phyloP scores from a whole-genome alignment of 1,139 yeast species.

The Saccharomycopsis hybrid region DNA sequence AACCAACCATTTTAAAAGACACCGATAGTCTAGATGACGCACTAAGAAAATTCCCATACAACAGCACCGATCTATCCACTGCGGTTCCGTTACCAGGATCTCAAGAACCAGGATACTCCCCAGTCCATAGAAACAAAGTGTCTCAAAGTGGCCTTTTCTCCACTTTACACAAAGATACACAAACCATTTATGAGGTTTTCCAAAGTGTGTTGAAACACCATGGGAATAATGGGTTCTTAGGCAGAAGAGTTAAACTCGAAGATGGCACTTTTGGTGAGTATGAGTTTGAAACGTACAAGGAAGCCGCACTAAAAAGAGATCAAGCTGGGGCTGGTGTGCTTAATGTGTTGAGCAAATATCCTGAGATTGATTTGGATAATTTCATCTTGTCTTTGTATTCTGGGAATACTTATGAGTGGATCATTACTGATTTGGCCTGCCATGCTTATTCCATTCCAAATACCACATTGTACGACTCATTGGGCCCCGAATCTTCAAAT shows the following conservation, averaged over 20 bases:
- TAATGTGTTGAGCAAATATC: slow-evolving; percentile 24
- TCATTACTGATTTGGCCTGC: slow-evolving; percentile 35
- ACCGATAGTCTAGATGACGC: not conserved
- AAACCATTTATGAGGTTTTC: slow-evolving; percentile 37
- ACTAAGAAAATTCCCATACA: not conserved
- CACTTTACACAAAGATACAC: slow-evolving; percentile 33
- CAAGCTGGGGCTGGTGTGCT: slow-evolving; percentile 27
- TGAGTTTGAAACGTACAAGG: slow-evolving; percentile 11
- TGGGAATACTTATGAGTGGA: slow-evolving; percentile 29
- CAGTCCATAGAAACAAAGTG: slow-evolving; percentile 18
- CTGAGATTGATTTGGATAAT: slow-evolving; percentile 21
- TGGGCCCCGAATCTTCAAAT: slow-evolving; percentile 36
- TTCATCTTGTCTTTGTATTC: slow-evolving; percentile 27
- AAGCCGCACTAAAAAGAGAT: slow-evolving; percentile 20
- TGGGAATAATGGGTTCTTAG: slow-evolving; percentile 33
- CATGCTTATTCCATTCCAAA: slow-evolving; percentile 34
- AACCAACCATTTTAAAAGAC: slow-evolving; percentile 3
- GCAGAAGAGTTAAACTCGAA: slow-evolving; percentile 26
- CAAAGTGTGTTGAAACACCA: slow-evolving; percentile 29
- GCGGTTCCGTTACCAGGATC: not conserved
- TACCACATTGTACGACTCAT: slow-evolving; percentile 39
- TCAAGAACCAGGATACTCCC: slow-evolving; percentile 19
- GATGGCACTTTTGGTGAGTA: slow-evolving; percentile 12
- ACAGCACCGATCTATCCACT: not conserved
- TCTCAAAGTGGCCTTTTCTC: slow-evolving; percentile 6